Evolutionary conservation across 2,329 filamentous ascomycete species (phyloP).

Genomic region (Tricladium varicosporioides): DNA sequence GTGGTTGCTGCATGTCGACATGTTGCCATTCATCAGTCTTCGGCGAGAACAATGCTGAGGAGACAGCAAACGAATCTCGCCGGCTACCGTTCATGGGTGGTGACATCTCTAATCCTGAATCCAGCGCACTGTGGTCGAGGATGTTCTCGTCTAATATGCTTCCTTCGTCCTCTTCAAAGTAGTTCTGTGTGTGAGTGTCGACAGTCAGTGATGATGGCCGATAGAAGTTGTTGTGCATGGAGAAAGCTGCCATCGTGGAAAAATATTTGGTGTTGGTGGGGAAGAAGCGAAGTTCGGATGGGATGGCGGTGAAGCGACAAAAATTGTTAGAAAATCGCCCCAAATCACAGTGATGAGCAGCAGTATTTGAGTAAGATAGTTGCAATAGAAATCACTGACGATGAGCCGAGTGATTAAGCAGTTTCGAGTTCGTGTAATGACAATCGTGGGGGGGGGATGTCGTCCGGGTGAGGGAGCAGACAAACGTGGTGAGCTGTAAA

Average conservation of each 20-base stretch:
- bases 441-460: constrained; percentile 15
- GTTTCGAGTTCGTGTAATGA: constrained; percentile 18
- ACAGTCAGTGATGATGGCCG: constrained; percentile 32
- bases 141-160: constrained; percentile 60
- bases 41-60: constrained; percentile 60
- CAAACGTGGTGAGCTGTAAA: constrained; percentile 20
- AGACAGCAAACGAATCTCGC: constrained; percentile 61
- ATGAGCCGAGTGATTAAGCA: constrained; percentile 12
- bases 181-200: constrained; percentile 43
- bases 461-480: constrained; percentile 14
- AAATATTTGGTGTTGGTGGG: constrained; percentile 19
- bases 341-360: constrained; percentile 13
- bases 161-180: constrained; percentile 60
- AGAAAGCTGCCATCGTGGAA: constrained; percentile 29
- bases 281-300: constrained; percentile 27
- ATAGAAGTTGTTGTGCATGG: constrained; percentile 35
- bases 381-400: constrained; percentile 1
- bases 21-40: constrained; percentile 64
- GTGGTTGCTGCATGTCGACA: constrained; percentile 58
- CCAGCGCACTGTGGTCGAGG: constrained; percentile 56
- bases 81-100: constrained; percentile 61
- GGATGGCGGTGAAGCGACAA: constrained; percentile 30
- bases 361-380: constrained; percentile 2
- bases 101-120: constrained; percentile 62
- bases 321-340: constrained; percentile 19